Evolutionary conservation across 768 basidiomycete species (phyloP).

Genomic region (Amanita pallidorosea): DNA sequence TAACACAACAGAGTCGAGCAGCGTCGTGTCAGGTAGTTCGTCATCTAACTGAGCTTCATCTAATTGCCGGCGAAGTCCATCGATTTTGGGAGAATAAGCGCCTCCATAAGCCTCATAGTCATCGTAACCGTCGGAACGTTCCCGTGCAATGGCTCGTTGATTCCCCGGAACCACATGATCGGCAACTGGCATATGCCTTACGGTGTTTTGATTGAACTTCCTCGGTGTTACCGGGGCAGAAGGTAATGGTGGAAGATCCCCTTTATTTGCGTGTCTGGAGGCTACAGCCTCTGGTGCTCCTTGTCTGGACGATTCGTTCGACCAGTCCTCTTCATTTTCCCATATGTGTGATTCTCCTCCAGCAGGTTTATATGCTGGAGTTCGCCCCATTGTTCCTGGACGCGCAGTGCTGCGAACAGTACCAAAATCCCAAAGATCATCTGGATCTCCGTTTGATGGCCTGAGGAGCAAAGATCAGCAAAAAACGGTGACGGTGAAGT

Average conservation of each 20-base stretch:
- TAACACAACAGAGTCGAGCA: constrained; percentile 90
- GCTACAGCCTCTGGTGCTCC: constrained; percentile 16
- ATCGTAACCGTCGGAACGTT: constrained; percentile 55
- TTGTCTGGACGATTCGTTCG: constrained; percentile 30
- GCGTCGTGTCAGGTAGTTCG: constrained; percentile 72
- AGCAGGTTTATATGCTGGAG: constrained; percentile 42
- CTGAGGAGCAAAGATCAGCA: constrained; percentile 20
- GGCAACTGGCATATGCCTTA: constrained; percentile 41
- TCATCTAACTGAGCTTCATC: constrained; percentile 36
- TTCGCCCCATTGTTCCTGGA: constrained; percentile 56
- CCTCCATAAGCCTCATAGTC: constrained; percentile 50
- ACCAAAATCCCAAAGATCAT: constrained; percentile 96
- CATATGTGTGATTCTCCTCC: constrained; percentile 68
- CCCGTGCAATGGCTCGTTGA: constrained; percentile 22
- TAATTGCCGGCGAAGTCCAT: constrained; percentile 37
- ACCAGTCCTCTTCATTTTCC: constrained; percentile 57
- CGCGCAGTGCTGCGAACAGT: constrained; percentile 74
- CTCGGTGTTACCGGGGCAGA: constrained; percentile 27
- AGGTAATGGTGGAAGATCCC: constrained; percentile 53
- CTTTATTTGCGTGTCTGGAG: constrained; percentile 42
- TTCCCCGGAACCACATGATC: constrained; percentile 13
- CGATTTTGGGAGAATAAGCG: constrained; percentile 32
- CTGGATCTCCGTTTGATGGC: constrained; percentile 45
- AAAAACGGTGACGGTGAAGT: constrained; percentile 6
- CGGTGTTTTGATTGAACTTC: constrained; percentile 53